Evolutionary conservation across 257 asterid genomes (phyloP).

Genomic region (Solanum virginianum): DNA sequence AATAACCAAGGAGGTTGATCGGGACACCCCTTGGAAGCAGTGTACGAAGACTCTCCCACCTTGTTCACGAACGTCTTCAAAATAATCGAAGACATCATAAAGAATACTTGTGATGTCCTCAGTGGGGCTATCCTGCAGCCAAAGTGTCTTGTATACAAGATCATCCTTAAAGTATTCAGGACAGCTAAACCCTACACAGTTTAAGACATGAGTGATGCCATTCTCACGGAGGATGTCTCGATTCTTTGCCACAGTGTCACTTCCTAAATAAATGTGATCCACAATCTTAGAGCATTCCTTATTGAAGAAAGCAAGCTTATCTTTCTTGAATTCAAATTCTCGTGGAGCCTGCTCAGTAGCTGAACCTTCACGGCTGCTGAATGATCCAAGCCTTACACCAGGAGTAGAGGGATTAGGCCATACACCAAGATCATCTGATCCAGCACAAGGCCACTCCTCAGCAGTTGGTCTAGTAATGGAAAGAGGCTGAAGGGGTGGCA

Average conservation of each 20-base stretch:
- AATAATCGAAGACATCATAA: slow-evolving; percentile 85
- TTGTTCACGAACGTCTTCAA: slow-evolving; percentile 80
- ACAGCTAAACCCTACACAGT: slow-evolving; percentile 79
- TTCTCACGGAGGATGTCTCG: slow-evolving; percentile 54
- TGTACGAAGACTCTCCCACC: slow-evolving; percentile 87
- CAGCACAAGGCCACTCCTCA: slow-evolving; percentile 90
- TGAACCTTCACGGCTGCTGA: slow-evolving; percentile 37
- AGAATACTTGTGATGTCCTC: slow-evolving; percentile 90
- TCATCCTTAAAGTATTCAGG: slow-evolving; percentile 77
- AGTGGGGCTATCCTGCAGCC: slow-evolving; percentile 90
- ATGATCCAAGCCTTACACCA: slow-evolving; percentile 41
- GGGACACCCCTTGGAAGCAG: slow-evolving; percentile 86
- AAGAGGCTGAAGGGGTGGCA: slow-evolving; percentile 95
- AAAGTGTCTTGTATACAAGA: slow-evolving; percentile 75
- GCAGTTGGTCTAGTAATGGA: slow-evolving; percentile 44
- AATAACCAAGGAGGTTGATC: slow-evolving; percentile 88
- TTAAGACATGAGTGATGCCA: slow-evolving; percentile 87
- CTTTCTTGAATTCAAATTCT: slow-evolving; percentile 57
- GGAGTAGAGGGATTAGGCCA: slow-evolving; percentile 82
- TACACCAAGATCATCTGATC: slow-evolving; percentile 84
- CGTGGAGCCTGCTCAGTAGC: slow-evolving; percentile 19
- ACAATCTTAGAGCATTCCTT: slow-evolving; percentile 85
- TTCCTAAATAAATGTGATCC: slow-evolving; percentile 71
- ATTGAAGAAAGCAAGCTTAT: slow-evolving; percentile 71
- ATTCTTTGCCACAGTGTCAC: slow-evolving; percentile 71